Evolutionary conservation across 768 basidiomycete genomes (phyloP).

Genomic region (Serendipita vermifera): DNA sequence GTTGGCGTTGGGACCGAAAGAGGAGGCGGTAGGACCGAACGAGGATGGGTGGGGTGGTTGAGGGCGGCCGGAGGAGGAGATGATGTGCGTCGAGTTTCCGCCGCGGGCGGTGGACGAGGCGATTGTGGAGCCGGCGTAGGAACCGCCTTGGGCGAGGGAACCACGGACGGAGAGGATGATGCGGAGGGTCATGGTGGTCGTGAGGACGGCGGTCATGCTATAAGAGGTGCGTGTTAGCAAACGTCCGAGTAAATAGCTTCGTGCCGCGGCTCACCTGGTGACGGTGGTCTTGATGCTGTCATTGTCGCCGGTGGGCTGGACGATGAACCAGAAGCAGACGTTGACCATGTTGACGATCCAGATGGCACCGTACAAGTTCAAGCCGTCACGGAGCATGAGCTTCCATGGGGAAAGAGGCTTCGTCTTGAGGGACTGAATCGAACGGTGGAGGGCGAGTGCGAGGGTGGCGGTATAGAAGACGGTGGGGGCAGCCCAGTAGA

Average conservation of each 20-base stretch:
- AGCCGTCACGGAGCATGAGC: constrained; percentile 78
- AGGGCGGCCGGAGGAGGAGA: constrained; percentile 21
- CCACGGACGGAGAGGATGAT: constrained; percentile 75
- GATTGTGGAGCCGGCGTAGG: constrained; percentile 43
- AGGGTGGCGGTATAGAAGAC: constrained; percentile 58
- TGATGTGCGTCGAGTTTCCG: constrained; percentile 38
- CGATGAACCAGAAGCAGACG: constrained; percentile 78
- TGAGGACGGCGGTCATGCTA: constrained; percentile 75
- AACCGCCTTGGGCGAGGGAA: constrained; percentile 55
- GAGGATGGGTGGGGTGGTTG: constrained; percentile 15
- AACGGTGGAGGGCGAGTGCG: constrained; percentile 46
- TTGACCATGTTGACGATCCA: constrained; percentile 72
- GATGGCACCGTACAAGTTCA: constrained; percentile 73
- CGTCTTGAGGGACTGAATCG: constrained; percentile 40
- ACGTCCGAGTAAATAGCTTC: neutral
- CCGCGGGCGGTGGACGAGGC: constrained; percentile 24
- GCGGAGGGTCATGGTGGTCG: constrained; percentile 77
- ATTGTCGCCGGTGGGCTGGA: constrained; percentile 41
- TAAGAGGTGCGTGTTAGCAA: neutral
- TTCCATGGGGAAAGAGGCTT: constrained; percentile 63
- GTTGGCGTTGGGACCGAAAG: constrained; percentile 3
- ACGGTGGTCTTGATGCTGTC: constrained; percentile 76
- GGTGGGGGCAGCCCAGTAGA: constrained; percentile 75
- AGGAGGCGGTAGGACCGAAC: constrained; percentile 9
- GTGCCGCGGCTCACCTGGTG: constrained; percentile 34